Evolutionary conservation across 768 basidiomycete species (phyloP).

Genomic region (Leccinum sublutescens): DNA sequence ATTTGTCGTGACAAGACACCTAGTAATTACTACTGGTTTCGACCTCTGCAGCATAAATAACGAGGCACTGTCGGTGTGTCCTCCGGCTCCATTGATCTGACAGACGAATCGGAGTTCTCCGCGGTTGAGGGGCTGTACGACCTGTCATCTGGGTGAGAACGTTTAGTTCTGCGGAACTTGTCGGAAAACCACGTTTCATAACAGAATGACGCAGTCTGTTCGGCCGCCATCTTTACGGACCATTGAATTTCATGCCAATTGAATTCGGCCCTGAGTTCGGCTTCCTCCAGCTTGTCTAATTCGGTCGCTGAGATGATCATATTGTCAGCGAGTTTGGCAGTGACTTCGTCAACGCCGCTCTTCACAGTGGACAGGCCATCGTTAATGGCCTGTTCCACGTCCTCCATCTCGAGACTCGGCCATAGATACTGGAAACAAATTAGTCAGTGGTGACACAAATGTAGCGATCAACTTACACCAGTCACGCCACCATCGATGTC

Average conservation of each 20-base stretch:
- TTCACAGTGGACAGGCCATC: not conserved
- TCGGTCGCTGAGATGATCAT: no score
- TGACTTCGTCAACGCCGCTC: not conserved
- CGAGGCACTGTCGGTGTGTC: no score
- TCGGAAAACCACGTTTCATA: not conserved
- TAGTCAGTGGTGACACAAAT: not conserved
- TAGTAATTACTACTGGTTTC: no score
- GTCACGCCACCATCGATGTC: not conserved
- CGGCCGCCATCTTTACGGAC: not conserved
- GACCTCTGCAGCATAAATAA: no score
- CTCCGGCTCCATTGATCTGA: no score
- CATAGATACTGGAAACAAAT: not conserved
- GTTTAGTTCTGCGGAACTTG: not conserved
- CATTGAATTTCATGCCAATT: not conserved
- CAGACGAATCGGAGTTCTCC: no score
- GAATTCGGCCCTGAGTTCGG: not conserved
- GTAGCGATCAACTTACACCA: not conserved
- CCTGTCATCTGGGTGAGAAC: not conserved
- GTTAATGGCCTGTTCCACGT: not conserved
- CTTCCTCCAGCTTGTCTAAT: not conserved
- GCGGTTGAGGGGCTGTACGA: not conserved
- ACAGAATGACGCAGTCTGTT: not conserved
- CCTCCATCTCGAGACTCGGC: not conserved
- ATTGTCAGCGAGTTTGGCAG: not conserved
- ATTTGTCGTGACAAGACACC: no score